Percentiles rank a stretch among this genome's conserved stretches.
These are phyloP conservation scores for Thielaviopsis populi DNA, from an alignment of 2,329 filamentous ascomycete species.

Conservation along the genomic window DNA sequence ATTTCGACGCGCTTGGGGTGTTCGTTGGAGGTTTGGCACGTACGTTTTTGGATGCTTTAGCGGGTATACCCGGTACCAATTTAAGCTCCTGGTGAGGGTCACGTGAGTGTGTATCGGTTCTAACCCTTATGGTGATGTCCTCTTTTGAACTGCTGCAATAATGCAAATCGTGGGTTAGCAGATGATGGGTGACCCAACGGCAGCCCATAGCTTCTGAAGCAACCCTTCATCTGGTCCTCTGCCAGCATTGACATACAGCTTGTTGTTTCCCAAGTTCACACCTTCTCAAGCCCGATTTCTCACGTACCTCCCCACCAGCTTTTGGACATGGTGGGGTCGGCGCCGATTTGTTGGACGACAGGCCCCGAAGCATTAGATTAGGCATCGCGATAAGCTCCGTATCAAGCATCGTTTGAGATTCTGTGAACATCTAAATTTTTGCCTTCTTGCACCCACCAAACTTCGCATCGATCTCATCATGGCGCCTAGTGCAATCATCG, in stretches of 20 bases:
- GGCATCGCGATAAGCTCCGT: background rate
- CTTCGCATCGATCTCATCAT: constrained; percentile 35
- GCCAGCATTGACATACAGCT: background rate
- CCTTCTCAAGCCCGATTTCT: background rate
- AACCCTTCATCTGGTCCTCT: background rate
- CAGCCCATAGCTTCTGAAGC: too few species aligned
- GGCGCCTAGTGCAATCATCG: constrained; percentile 85
- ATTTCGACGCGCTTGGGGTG: background rate
- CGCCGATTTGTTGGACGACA: background rate
- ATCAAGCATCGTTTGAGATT: background rate
- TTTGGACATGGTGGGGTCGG: background rate
- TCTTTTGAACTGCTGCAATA: background rate
- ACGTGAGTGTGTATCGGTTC: background rate
- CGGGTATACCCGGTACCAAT: background rate
- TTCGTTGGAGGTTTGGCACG: background rate
- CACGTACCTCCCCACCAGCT: background rate
- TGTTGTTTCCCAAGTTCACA: background rate
- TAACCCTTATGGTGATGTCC: background rate
- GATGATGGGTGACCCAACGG: too few species aligned
- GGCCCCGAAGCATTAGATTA: background rate
- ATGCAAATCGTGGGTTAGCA: background rate
- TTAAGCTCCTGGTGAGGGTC: background rate
- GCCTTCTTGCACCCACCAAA: background rate
- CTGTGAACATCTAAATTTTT: background rate
- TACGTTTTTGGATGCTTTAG: background rate